A percentile compares a stretch with the other conserved stretches of the same genome.
phyloP scores from a whole-genome alignment of 352 stramenopile species.

The Phytophthora gonapodyides region DNA sequence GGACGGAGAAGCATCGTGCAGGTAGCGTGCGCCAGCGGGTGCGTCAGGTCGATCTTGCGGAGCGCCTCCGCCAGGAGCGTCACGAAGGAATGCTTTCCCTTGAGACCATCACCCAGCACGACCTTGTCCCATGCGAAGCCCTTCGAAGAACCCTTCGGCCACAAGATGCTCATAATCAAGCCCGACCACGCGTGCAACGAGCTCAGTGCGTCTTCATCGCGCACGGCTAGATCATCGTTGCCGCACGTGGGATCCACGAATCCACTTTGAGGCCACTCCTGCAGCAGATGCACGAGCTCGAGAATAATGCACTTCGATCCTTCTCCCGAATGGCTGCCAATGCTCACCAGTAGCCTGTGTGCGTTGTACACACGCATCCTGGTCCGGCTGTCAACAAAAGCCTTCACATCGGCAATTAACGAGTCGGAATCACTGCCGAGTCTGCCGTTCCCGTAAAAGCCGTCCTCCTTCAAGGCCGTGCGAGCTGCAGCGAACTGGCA shows the following conservation, averaged over 20 bases:
- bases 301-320: constrained; percentile 76
- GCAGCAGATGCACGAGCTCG: constrained; percentile 74
- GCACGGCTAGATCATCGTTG: constrained; percentile 46
- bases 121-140: constrained; percentile 84
- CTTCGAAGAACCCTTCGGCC: constrained; percentile 79
- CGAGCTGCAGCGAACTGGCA: constrained; percentile 65
- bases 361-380: constrained; percentile 64
- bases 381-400: constrained; percentile 49
- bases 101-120: constrained; percentile 63
- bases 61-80: constrained; percentile 75
- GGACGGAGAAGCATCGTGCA: constrained; percentile 84
- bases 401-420: constrained; percentile 38
- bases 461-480: constrained; percentile 57
- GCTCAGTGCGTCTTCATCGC: constrained; percentile 72
- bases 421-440: constrained; percentile 38
- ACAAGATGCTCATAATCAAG: constrained; percentile 89
- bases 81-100: constrained; percentile 81
- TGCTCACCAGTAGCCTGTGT: constrained; percentile 66
- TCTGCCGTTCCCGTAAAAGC: constrained; percentile 47
- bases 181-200: constrained; percentile 83
- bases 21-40: constrained; percentile 74
- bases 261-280: constrained; percentile 55
- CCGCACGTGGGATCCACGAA: constrained; percentile 4
- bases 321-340: constrained; percentile 77
- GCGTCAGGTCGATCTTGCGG: constrained; percentile 75